phyloP scores from a whole-genome alignment of 192 early-diverging fungal genomes.

The Podila horticola region DNA sequence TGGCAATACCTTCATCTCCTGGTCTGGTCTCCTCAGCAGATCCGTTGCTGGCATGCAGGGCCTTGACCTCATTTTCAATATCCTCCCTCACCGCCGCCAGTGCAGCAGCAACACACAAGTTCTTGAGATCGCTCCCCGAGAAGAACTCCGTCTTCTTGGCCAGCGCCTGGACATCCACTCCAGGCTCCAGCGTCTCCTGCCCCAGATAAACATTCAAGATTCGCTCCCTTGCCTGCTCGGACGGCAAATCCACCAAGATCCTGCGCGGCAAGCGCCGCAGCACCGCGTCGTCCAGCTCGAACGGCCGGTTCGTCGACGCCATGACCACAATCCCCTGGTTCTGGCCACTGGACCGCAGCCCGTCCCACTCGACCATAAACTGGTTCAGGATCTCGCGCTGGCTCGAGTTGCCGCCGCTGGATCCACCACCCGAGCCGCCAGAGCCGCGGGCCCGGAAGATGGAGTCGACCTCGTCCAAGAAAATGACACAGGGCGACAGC shows the following conservation, averaged over 20 bases:
- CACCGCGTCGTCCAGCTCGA: conserved; percentile 97
- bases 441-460: conserved; percentile 79
- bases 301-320: conserved; percentile 96
- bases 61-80: conserved; percentile 57
- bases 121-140: conserved; percentile 96
- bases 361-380: conserved; percentile 99
- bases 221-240: conserved; percentile 72
- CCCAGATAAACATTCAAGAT: conserved; percentile 83
- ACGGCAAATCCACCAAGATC: conserved; percentile 93
- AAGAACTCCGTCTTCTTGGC: conserved; percentile 81
- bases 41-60: background rate
- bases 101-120: conserved; percentile 90
- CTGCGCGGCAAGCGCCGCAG: conserved; percentile 90
- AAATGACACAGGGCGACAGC: conserved; percentile 95
- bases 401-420: conserved; percentile 59
- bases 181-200: conserved; percentile 75
- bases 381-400: conserved; percentile 90
- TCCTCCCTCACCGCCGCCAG: conserved; percentile 71
- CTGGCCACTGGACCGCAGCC: conserved; percentile 67
- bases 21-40: background rate
- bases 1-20: background rate
- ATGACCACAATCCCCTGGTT: conserved; percentile 87
- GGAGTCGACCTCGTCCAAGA: conserved; percentile 96
- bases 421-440: conserved; percentile 51
- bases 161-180: conserved; percentile 69